Evolutionary conservation across 805 yeast species (phyloP).

Genomic region (Ogataea salicorniae): DNA sequence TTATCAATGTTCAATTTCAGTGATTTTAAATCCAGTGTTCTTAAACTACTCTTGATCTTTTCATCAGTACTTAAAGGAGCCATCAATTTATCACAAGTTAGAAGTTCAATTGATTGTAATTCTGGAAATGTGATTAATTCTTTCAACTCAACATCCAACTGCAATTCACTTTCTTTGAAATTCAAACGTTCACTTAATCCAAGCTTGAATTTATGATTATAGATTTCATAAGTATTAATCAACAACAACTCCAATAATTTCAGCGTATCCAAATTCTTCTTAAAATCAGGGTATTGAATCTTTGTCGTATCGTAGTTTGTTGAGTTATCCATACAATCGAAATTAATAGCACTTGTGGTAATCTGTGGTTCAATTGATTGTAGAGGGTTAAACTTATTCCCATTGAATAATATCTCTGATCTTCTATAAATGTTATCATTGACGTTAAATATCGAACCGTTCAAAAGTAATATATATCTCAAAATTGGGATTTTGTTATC

Average conservation of each 20-base stretch:
- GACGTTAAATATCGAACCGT: conserved; percentile 38
- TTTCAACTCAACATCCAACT: conserved; percentile 11
- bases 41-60: conserved; percentile 13
- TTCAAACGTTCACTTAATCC: conserved; percentile 19
- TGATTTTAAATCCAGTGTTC: conserved; percentile 21
- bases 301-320: conserved; percentile 29
- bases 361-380: conserved; percentile 36
- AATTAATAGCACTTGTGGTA: conserved; percentile 30
- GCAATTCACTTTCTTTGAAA: conserved; percentile 4
- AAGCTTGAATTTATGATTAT: conserved; percentile 23
- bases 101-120: conserved; percentile 9
- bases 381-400: conserved; percentile 40
- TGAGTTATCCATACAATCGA: conserved; percentile 31
- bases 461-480: conserved; percentile 32
- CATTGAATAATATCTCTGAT: conserved; percentile 31
- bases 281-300: conserved; percentile 28
- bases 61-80: conserved; percentile 15
- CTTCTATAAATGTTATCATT: conserved; percentile 36
- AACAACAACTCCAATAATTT: conserved; percentile 24
- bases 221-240: conserved; percentile 25
- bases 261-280: conserved; percentile 23
- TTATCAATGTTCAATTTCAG: conserved; percentile 22
- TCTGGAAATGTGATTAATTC: conserved; percentile 18
- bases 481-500: conserved; percentile 29
- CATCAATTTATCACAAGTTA: conserved; percentile 3